A percentile compares a stretch with the other conserved stretches of the same genome.
Conservation (phyloP, 768 basidiomycete species). For the Royoungia palumana region DNA sequence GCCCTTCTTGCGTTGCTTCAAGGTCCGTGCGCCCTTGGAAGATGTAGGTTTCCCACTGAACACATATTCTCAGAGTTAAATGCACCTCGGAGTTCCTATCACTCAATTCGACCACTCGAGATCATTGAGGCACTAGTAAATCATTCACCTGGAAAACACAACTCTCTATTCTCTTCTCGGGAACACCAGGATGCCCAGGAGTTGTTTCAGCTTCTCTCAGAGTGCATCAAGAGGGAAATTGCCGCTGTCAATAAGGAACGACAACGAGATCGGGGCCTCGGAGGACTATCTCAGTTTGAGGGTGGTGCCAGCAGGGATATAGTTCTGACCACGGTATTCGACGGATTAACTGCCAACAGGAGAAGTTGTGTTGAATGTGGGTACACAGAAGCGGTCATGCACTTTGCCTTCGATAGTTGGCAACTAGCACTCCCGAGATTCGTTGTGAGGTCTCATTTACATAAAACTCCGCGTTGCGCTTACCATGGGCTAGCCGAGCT, state of each 20-base stretch:
- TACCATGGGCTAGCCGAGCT: constrained; percentile 46
- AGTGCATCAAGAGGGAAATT: constrained; percentile 86
- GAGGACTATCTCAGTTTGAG: constrained; percentile 41
- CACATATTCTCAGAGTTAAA: constrained; percentile 51
- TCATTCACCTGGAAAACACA: constrained; percentile 49
- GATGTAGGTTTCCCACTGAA: constrained; percentile 1
- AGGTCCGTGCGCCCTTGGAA: constrained; percentile 40
- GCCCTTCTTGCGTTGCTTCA: constrained; percentile 67
- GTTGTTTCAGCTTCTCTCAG: constrained; percentile 90
- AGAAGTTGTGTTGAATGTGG: constrained; percentile 86
- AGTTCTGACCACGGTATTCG: constrained; percentile 68
- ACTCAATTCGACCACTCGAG: constrained; percentile 65
- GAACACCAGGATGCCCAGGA: constrained; percentile 99
- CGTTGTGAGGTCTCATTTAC: constrained; percentile 42
- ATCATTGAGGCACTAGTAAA: constrained; percentile 69
- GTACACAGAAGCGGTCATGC: constrained; percentile 93
- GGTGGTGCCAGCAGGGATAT: constrained; percentile 34
- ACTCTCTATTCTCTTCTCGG: constrained; percentile 75
- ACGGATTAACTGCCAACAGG: constrained; percentile 87
- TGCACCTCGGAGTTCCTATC: constrained; percentile 52
- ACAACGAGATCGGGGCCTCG: constrained; percentile 67
- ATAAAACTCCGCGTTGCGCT: constrained; percentile 7
- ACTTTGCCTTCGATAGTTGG: constrained; percentile 84
- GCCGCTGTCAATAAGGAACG: constrained; percentile 68
- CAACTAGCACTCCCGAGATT: constrained; percentile 70